Evolutionary conservation across 2,329 filamentous ascomycete genomes (phyloP).

Genomic region (Arthrobotrys musiformis): DNA sequence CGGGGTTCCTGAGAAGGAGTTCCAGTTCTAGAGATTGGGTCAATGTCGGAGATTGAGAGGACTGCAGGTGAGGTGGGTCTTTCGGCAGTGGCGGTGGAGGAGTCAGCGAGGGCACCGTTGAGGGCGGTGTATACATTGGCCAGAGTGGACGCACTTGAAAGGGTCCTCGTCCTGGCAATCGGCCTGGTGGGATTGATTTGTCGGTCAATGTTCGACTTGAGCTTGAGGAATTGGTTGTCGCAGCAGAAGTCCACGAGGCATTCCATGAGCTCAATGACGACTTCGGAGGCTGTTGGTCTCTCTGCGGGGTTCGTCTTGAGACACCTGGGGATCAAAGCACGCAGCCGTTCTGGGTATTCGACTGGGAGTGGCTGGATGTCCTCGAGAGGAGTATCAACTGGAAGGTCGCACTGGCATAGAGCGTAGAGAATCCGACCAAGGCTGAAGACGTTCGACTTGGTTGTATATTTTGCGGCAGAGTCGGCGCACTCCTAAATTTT

Average conservation of each 20-base stretch:
- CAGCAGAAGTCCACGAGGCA: conserved; percentile 41
- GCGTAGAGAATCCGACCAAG: conserved; percentile 49
- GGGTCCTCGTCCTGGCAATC: conserved; percentile 43
- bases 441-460: conserved; percentile 54
- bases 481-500: conserved; percentile 29
- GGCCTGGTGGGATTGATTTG: conserved; percentile 53
- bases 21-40: conserved; percentile 46
- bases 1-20: conserved; percentile 46
- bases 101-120: conserved; percentile 30
- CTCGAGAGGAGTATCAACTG: conserved; percentile 40
- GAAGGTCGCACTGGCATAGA: conserved; percentile 50
- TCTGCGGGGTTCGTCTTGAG: conserved; percentile 46
- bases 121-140: conserved; percentile 51
- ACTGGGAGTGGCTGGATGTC: conserved; percentile 49
- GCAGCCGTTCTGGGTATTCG: conserved; percentile 50
- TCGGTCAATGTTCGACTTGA: conserved; percentile 50
- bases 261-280: conserved; percentile 51
- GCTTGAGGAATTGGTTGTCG: conserved; percentile 46
- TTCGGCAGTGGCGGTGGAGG: background rate
- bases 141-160: conserved; percentile 50
- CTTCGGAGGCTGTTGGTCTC: conserved; percentile 49
- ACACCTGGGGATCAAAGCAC: conserved; percentile 47
- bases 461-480: conserved; percentile 37
- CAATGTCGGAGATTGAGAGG: conserved; percentile 33
- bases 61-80: conserved; percentile 41